Conservation (phyloP, 2,329 filamentous ascomycete genomes). For the Atkinsonella hypoxylon region DNA sequence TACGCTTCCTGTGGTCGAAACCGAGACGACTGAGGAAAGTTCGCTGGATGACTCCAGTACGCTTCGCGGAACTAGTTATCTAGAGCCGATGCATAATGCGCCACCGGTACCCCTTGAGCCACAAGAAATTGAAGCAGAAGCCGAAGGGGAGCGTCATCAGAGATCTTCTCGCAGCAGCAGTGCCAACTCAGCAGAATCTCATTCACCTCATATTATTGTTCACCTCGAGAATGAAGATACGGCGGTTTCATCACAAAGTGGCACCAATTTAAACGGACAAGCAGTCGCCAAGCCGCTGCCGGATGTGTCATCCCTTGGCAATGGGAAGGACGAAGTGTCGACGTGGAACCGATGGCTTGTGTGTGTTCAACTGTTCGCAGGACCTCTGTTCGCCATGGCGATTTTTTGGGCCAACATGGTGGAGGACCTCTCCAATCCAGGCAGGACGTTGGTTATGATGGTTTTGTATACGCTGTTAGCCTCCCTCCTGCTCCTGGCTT, state of each 20-base stretch:
- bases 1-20: conserved; percentile 84
- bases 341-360: conserved; percentile 91
- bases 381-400: conserved; percentile 69
- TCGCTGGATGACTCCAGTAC: conserved; percentile 14
- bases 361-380: conserved; percentile 71
- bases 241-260: conserved; percentile 6
- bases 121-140: conserved; percentile 27
- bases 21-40: conserved; percentile 41
- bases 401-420: conserved; percentile 61
- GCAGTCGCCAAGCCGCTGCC: conserved; percentile 18
- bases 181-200: conserved; percentile 4
- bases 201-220: conserved; percentile 7
- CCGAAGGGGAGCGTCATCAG: conserved; percentile 49
- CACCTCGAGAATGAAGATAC: conserved; percentile 12
- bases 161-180: conserved; percentile 29
- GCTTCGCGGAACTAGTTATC: conserved; percentile 18
- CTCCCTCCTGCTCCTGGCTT: conserved; percentile 54
- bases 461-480: conserved; percentile 52
- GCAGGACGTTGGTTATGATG: conserved; percentile 41
- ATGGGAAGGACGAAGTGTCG: conserved; percentile 29
- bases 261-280: background rate
- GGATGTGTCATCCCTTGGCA: conserved; percentile 19
- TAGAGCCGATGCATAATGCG: conserved; percentile 18
- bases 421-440: conserved; percentile 43
- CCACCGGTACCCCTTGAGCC: conserved; percentile 25